phyloP scores from a whole-genome alignment of 305 asterid species.

The Rubia balearica region DNA sequence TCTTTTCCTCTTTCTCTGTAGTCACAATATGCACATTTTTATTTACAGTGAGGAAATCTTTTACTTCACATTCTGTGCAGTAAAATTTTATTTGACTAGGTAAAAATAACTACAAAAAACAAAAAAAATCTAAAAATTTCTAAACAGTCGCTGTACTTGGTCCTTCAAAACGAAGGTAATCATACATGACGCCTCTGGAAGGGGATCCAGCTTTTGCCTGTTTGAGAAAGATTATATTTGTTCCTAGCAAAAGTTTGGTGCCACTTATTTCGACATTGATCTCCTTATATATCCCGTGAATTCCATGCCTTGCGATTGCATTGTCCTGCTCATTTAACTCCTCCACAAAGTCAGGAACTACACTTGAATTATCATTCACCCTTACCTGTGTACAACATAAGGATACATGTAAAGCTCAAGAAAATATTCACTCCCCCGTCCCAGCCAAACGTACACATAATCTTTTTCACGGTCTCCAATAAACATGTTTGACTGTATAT shows the following conservation, averaged over 20 bases:
- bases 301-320: conserved; percentile 73
- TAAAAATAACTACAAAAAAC: neutral
- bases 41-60: neutral
- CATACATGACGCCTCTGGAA: conserved; percentile 33
- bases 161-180: conserved; percentile 36
- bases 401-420: neutral
- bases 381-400: neutral
- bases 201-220: conserved; percentile 17
- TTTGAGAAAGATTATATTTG: conserved; percentile 20
- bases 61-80: neutral
- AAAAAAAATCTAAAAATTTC: neutral
- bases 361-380: neutral
- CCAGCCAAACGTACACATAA: too few relatives aligned
- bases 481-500: too few relatives aligned
- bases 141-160: neutral
- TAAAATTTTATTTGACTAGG: neutral
- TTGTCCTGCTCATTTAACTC: conserved; percentile 16
- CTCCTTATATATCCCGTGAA: conserved; percentile 46
- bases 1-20: neutral
- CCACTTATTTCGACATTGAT: conserved; percentile 32
- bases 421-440: too few relatives aligned
- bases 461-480: too few relatives aligned
- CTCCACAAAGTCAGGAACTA: neutral
- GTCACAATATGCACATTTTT: neutral
- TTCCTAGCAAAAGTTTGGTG: conserved; percentile 20